These are phyloP conservation scores for Beauveria rudraprayagi DNA, from an alignment of 2,329 filamentous ascomycete species.

Conservation along the genomic window DNA sequence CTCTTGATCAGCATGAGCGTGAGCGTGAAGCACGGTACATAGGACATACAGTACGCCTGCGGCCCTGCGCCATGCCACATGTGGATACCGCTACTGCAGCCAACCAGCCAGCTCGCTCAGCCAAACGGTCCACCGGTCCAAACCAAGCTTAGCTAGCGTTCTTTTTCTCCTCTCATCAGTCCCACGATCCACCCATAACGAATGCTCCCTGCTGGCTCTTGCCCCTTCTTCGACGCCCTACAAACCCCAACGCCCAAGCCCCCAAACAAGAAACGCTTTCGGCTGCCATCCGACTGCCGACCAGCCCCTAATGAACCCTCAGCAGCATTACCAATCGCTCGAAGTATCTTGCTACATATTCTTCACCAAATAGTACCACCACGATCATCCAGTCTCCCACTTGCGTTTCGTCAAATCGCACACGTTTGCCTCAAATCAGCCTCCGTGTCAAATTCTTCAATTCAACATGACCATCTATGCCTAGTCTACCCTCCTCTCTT, in stretches of 20 bases:
- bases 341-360: neutral
- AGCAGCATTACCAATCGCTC: neutral
- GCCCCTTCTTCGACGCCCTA: too few relatives aligned
- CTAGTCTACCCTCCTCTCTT: too few relatives aligned
- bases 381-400: neutral
- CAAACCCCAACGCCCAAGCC: neutral
- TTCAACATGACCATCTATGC: neutral
- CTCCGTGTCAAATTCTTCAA: too few relatives aligned
- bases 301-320: neutral
- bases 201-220: too few relatives aligned
- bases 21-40: too few relatives aligned
- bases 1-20: too few relatives aligned
- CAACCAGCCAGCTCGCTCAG: neutral
- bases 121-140: too few relatives aligned
- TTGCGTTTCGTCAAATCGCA: neutral
- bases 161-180: too few relatives aligned
- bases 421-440: neutral
- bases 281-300: conserved; percentile 10
- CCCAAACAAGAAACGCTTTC: conserved; percentile 4
- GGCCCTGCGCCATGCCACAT: neutral
- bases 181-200: too few relatives aligned
- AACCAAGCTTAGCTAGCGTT: too few relatives aligned
- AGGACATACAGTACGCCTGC: too few relatives aligned
- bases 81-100: conserved; percentile 5
- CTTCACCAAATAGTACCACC: neutral